These are phyloP conservation scores for Andalucia godoyi DNA, from an alignment of 78 protist species.

Conservation along the genomic window DNA sequence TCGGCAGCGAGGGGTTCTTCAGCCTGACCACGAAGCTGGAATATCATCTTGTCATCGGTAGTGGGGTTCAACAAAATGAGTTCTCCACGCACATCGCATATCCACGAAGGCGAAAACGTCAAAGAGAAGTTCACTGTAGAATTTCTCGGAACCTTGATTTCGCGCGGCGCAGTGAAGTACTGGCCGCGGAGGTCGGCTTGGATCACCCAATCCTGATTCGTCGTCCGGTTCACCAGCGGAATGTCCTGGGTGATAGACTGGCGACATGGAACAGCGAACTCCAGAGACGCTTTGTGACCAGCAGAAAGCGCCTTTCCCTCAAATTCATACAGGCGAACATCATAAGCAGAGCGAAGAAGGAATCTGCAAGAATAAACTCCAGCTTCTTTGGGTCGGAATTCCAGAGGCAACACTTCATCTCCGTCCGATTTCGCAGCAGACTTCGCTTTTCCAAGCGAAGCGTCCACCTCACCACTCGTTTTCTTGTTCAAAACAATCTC, in stretches of 20 bases:
- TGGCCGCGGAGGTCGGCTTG: slow-evolving; percentile 17
- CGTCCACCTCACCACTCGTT: too few species aligned
- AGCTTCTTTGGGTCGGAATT: slow-evolving; percentile 17
- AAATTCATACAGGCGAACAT: slow-evolving; percentile 8
- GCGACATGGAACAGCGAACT: slow-evolving; percentile 4
- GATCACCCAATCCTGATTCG: background rate
- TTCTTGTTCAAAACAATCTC: background rate
- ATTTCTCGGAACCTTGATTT: background rate
- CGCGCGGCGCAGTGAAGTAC: slow-evolving; percentile 28
- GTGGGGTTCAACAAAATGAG: slow-evolving; percentile 12
- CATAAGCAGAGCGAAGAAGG: background rate
- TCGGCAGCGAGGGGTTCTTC: slow-evolving; percentile 48
- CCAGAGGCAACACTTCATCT: background rate
- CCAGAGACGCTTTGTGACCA: slow-evolving; percentile 1
- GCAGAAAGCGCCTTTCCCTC: slow-evolving; percentile 11
- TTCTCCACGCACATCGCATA: slow-evolving; percentile 4
- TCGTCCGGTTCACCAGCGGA: slow-evolving; percentile 12
- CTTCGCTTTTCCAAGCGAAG: too few species aligned
- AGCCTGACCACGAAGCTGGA: slow-evolving; percentile 20
- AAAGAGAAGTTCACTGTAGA: background rate
- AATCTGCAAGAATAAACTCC: slow-evolving; percentile 4
- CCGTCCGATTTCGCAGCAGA: background rate
- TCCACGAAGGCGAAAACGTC: slow-evolving; percentile 10
- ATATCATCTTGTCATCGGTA: background rate
- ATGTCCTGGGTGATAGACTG: slow-evolving; percentile 20